Percentiles rank a stretch among this genome's conserved stretches.
phyloP scores from a whole-genome alignment of 2,329 filamentous ascomycete species.

The Cryphonectria parasitica region DNA sequence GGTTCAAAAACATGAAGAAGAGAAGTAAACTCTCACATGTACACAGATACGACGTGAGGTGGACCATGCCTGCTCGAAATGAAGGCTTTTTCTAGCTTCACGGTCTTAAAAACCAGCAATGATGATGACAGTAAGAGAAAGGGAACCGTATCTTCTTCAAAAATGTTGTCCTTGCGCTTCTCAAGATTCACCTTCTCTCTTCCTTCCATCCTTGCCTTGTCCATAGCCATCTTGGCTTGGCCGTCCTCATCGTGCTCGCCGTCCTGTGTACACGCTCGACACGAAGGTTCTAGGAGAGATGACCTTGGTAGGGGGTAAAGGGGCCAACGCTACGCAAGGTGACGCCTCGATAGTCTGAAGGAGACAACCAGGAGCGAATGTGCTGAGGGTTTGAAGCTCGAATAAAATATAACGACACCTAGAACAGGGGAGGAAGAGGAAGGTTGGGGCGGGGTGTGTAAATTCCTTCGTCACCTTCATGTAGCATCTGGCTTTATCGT shows the following conservation, averaged over 20 bases:
- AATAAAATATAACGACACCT: background rate
- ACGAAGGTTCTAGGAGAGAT: background rate
- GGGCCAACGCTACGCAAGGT: slow-evolving; percentile 4
- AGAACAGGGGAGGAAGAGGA: background rate
- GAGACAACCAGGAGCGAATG: slow-evolving; percentile 11
- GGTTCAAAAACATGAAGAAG: background rate
- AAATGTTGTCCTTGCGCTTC: background rate
- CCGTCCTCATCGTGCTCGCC: background rate
- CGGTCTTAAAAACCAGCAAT: background rate
- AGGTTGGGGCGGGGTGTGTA: background rate
- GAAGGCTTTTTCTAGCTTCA: background rate
- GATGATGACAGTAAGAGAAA: background rate
- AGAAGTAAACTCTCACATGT: background rate
- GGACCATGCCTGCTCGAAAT: background rate
- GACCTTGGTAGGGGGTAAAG: background rate
- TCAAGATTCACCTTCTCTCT: background rate
- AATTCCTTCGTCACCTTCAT: background rate
- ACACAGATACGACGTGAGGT: background rate
- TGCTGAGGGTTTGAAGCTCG: too few relatives aligned
- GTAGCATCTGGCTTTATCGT: background rate
- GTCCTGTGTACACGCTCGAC: background rate
- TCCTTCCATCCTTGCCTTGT: background rate
- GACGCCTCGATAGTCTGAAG: slow-evolving; percentile 11
- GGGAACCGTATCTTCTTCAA: background rate
- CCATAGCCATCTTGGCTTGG: background rate